A percentile compares a stretch with the other conserved stretches of the same genome.
Evolutionary conservation across 2,329 filamentous ascomycete genomes (phyloP).

Genomic region (Diaporthe caulivora): DNA sequence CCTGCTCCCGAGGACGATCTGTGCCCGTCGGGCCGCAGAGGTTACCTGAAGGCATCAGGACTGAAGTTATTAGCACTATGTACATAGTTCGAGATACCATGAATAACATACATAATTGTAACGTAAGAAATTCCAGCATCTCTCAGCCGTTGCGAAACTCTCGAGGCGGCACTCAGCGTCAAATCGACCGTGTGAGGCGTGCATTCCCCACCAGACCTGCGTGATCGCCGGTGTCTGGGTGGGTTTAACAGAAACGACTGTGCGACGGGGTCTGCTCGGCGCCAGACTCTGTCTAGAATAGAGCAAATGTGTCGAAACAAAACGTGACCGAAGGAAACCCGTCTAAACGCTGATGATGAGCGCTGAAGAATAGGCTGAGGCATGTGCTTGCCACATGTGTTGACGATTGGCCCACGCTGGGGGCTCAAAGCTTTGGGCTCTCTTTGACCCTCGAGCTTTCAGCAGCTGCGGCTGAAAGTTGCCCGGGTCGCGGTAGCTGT

Average conservation of each 20-base stretch:
- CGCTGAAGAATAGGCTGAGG: neutral
- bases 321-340: neutral
- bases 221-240: constrained; percentile 24
- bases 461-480: neutral
- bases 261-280: constrained; percentile 24
- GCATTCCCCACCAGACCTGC: constrained; percentile 21
- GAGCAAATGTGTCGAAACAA: constrained; percentile 15
- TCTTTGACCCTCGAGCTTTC: neutral
- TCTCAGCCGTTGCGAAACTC: constrained; percentile 5
- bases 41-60: neutral
- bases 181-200: constrained; percentile 10
- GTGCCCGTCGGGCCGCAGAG: neutral
- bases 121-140: neutral
- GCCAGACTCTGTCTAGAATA: constrained; percentile 6
- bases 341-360: neutral
- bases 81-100: neutral
- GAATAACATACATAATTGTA: constrained; percentile 8
- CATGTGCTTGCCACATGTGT: constrained; percentile 1
- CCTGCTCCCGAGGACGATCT: neutral
- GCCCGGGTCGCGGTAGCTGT: neutral
- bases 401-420: neutral
- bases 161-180: neutral
- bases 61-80: neutral
- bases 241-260: constrained; percentile 23
- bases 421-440: too few species aligned